Conservation (phyloP, 805 yeast species). For the Myxozyma udenii region DNA sequence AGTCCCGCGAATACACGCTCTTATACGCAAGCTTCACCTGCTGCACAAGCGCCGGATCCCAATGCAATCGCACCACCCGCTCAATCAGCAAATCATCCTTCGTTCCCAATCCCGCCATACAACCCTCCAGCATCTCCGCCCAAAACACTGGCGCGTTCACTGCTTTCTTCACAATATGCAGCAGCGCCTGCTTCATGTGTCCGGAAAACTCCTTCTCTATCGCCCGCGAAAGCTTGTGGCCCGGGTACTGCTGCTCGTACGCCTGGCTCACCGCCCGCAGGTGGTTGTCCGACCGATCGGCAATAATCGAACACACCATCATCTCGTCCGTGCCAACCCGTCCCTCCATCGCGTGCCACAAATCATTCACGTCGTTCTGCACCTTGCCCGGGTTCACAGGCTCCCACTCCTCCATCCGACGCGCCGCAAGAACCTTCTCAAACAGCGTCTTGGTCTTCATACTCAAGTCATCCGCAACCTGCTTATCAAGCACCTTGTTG, state of each 20-base stretch:
- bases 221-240: constrained; percentile 19
- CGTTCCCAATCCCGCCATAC: constrained; percentile 32
- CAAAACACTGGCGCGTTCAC: constrained; percentile 19
- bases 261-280: constrained; percentile 21
- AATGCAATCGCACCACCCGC: constrained; percentile 29
- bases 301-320: constrained; percentile 28
- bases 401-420: constrained; percentile 21
- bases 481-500: constrained; percentile 19
- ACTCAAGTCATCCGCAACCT: constrained; percentile 28
- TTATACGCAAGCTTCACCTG: constrained; percentile 26
- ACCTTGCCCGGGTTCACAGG: constrained; percentile 25
- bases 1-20: constrained; percentile 16
- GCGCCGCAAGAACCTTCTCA: constrained; percentile 23
- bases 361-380: constrained; percentile 23
- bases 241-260: constrained; percentile 14
- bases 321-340: constrained; percentile 29
- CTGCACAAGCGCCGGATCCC: constrained; percentile 25
- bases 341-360: constrained; percentile 27
- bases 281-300: constrained; percentile 28
- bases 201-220: constrained; percentile 30
- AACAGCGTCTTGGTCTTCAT: constrained; percentile 30
- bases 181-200: constrained; percentile 31
- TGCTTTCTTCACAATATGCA: constrained; percentile 28
- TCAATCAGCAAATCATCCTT: constrained; percentile 28
- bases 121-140: constrained; percentile 29